Percentiles rank a stretch among this genome's conserved stretches.
Conservation (phyloP, 805 yeast species). For the Sugiyamaella valdiviana region DNA sequence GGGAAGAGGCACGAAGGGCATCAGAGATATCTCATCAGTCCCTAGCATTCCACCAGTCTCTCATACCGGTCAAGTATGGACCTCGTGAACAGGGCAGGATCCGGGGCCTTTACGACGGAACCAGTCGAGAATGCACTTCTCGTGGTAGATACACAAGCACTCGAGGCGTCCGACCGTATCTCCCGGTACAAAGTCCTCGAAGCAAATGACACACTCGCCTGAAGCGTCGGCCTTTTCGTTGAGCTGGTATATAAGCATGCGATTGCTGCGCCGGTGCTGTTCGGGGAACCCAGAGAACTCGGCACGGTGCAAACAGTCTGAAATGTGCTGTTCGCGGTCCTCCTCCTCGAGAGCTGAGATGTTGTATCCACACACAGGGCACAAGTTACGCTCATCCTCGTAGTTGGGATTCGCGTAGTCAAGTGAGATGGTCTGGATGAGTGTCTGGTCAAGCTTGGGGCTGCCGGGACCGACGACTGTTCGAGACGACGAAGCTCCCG, state of each 20-base stretch:
- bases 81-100: slow-evolving; percentile 78
- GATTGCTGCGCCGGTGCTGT: slow-evolving; percentile 47
- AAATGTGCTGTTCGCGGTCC: slow-evolving; percentile 60
- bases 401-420: slow-evolving; percentile 5
- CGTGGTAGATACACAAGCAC: slow-evolving; percentile 91
- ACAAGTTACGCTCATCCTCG: slow-evolving; percentile 28
- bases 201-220: slow-evolving; percentile 88
- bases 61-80: slow-evolving; percentile 28
- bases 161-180: slow-evolving; percentile 88
- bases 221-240: slow-evolving; percentile 29
- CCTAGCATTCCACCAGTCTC: too few relatives aligned
- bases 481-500: slow-evolving; percentile 1
- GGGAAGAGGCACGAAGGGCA: too few relatives aligned
- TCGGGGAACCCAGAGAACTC: slow-evolving; percentile 60
- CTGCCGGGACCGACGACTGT: neutral
- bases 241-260: slow-evolving; percentile 74
- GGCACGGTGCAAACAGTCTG: slow-evolving; percentile 52
- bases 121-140: slow-evolving; percentile 87
- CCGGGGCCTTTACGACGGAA: slow-evolving; percentile 77
- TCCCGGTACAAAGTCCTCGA: slow-evolving; percentile 80
- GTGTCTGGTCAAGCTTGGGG: slow-evolving; percentile 13
- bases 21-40: too few relatives aligned
- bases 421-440: slow-evolving; percentile 17
- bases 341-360: slow-evolving; percentile 26
- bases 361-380: slow-evolving; percentile 36